Base-by-base conservation (phyloP, 441 rosid species). In the Pelargonium citronellum region DNA sequence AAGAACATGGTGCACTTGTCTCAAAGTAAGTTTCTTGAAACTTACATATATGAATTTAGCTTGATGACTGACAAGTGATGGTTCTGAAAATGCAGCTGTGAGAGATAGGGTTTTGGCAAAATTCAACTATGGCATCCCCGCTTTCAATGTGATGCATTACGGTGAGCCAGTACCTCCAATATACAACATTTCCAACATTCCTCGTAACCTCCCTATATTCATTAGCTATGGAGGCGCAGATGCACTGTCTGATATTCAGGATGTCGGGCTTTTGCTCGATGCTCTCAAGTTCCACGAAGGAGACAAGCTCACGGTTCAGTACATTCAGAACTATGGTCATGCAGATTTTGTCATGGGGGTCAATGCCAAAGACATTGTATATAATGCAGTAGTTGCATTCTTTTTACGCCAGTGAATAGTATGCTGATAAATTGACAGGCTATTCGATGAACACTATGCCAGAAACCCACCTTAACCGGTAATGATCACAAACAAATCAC, bases 1-100 rank as follows among this genome's bases (percentile, higher is more conserved):
- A 95, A 87, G 83, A 91, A 87, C 86, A 72, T 94, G 96, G 86
- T 95, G 41, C 99, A 95, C 76, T 83, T 95, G 78, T 76, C 92
- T 79, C 97, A 89, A 75, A 86, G 97, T 94, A 86, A 75, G 91
- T 79, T 7, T 13, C 5, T 8, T 2, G 12, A 0, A 19, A 7
- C 20, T 5, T 19, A 58, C 64, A 57, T 57, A 55, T 57, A 7
- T 57, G 22, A 9, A 3, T 49, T 1, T 49, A n/a, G 16, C n/a
- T n/a, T 11, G 3, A 49, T 12, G 55, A 49, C 55, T 49, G 55
- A 49, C 55, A 49, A 49, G 15, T 49, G 55, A 49, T 11, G 55
- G 15, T 49, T 11, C n/a, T 58, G 20, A 34, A 46, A 37, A 64
- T 60, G 75, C 87, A 95, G 97, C 77, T 57, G 89, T 84, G 73